Base-by-base conservation (phyloP, 2,329 filamentous ascomycete genomes). In the Talaromyces sp. region DNA sequence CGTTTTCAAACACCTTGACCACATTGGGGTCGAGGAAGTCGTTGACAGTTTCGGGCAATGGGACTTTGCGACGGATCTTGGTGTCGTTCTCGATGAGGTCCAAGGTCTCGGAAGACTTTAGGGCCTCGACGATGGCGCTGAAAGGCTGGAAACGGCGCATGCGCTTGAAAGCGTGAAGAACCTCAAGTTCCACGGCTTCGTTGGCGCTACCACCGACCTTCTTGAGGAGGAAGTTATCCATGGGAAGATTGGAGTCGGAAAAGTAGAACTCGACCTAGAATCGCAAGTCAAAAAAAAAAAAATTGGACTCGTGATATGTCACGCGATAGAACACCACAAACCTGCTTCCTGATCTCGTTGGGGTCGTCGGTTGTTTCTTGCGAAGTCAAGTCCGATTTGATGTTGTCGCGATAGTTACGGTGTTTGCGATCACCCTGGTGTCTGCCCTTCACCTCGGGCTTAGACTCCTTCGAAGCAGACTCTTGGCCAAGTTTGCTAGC, bases 141-240 rank as follows among this genome's bases (percentile, higher is more conserved):
- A 92, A 93, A 50, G 92, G 91, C 79, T 95, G 88, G 85, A 98
- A 99, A 70, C 89, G 90, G 68, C 87, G 89, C 96, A 99, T 99
- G 75, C 96, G 92, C 80, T 93, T 94, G 84, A 99, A 99, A 57
- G 81, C 87, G 82, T 88, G 87, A 67, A 99, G 87, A 64, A 88
- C 85, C 71, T 88, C 87, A 68, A 99, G 82, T 27, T 88, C 81
- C 42, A 99, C 88, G 51, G 93, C 85, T 55, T 71, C 69, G 75
- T 90, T 89, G 82, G 97, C 84, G 66, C 85, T 82, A 61, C 94
- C 94, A 44, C 88, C 89, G 60, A 91, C 90, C 70, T 88, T 83
- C 65, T 87, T 83, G 81, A 92, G 90, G 68, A 99, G 84, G 80
- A 91, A 96, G 75, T 92, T 90, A 78, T 99, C 96, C 70, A 87